These are phyloP conservation scores for Trichosanthes cucumerina DNA, from an alignment of 306 rosid species.

Conservation along the genomic window DNA sequence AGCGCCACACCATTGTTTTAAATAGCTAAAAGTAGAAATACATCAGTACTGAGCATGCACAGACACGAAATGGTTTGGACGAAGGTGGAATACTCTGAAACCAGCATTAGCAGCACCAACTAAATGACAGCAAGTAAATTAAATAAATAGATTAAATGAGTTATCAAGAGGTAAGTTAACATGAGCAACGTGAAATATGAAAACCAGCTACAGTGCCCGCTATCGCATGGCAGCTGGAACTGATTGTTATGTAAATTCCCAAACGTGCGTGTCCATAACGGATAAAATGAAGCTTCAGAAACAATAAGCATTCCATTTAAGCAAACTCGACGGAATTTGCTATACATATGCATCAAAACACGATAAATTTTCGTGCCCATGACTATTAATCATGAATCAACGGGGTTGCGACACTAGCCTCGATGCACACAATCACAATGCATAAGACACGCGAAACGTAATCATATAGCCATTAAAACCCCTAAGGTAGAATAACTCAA, in stretches of 20 bases:
- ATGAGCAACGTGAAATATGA: neutral
- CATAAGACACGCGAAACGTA: conserved; percentile 27
- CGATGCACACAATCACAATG: conserved; percentile 47
- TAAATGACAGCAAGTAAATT: neutral
- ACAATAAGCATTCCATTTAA: neutral
- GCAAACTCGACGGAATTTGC: neutral
- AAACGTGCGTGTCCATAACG: neutral
- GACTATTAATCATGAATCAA: conserved; percentile 18
- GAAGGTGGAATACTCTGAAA: neutral
- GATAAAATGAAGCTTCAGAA: conserved; percentile 2
- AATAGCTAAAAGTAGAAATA: neutral
- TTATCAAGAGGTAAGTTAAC: neutral
- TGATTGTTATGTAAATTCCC: neutral
- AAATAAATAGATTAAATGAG: neutral
- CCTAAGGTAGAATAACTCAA: conserved; percentile 40
- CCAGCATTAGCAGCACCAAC: neutral
- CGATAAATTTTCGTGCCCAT: conserved; percentile 25
- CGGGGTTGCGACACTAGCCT: conserved; percentile 17
- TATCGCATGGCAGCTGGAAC: neutral
- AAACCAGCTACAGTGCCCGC: neutral
- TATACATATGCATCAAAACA: neutral
- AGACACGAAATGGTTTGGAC: neutral
- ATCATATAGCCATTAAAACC: conserved; percentile 17
- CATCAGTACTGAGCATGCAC: neutral
- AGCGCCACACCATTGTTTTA: neutral